phyloP scores from a whole-genome alignment of 2,329 filamentous ascomycete species.

The Rutstroemia sp. region DNA sequence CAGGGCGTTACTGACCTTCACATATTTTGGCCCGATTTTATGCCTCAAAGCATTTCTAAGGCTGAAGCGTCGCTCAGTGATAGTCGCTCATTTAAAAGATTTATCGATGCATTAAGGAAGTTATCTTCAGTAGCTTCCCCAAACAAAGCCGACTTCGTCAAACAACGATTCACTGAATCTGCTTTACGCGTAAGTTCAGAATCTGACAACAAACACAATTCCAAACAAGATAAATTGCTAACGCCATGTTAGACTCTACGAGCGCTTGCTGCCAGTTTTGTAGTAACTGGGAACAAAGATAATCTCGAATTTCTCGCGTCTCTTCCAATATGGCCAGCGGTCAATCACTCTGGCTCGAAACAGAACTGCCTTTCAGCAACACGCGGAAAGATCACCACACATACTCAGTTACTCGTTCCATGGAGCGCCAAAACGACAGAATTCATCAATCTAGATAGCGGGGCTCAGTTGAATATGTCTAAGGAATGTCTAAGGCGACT shows the following conservation, averaged over 20 bases:
- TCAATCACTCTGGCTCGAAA: neutral
- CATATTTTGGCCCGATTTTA: constrained; percentile 9
- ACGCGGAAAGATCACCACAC: constrained; percentile 12
- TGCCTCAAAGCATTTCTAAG: constrained; percentile 11
- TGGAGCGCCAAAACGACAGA: constrained; percentile 15
- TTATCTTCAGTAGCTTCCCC: constrained; percentile 8
- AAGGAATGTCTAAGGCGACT: neutral
- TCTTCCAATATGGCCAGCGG: constrained; percentile 17
- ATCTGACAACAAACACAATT: neutral
- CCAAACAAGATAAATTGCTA: neutral
- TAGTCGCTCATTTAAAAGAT: constrained; percentile 11
- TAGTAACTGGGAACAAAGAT: constrained; percentile 2
- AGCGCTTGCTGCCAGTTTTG: neutral
- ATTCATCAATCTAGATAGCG: constrained; percentile 15
- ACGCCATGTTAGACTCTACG: too few relatives aligned
- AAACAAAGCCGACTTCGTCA: neutral
- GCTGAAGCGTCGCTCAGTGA: constrained; percentile 5
- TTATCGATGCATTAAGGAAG: constrained; percentile 12
- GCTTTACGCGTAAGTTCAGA: neutral
- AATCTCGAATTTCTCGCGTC: neutral
- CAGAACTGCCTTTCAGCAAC: constrained; percentile 8
- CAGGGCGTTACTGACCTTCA: constrained; percentile 14
- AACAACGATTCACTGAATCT: neutral
- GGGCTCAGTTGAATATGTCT: neutral
- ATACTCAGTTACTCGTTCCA: constrained; percentile 17